Evolutionary conservation across 805 yeast species (phyloP).

Genomic region (Starmerella bombicola): DNA sequence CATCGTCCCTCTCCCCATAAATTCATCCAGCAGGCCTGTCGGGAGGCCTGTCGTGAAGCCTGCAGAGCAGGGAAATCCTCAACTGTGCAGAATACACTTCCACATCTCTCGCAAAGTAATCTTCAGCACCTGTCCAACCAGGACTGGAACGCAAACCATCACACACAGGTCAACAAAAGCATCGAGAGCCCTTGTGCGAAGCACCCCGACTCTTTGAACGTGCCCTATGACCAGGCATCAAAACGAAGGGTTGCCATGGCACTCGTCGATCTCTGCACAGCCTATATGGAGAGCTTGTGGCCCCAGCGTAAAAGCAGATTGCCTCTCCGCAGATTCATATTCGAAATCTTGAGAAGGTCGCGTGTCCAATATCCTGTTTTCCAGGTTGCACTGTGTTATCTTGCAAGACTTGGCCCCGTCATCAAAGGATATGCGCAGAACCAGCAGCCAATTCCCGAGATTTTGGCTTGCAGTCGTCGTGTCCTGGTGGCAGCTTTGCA

Average conservation of each 20-base stretch:
- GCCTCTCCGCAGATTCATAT: constrained; percentile 30
- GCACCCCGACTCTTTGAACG: neutral
- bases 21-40: constrained; percentile 3
- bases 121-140: neutral
- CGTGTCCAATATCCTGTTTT: constrained; percentile 49
- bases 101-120: neutral
- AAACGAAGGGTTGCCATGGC: constrained; percentile 16
- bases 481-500: constrained; percentile 57
- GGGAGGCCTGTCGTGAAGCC: neutral
- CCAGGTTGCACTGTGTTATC: constrained; percentile 54
- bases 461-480: constrained; percentile 45
- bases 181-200: no score
- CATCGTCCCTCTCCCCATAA: neutral
- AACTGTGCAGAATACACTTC: neutral
- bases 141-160: neutral
- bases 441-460: constrained; percentile 5
- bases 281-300: constrained; percentile 17
- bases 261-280: constrained; percentile 16
- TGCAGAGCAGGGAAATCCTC: neutral
- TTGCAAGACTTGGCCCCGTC: constrained; percentile 36
- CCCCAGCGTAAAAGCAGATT: constrained; percentile 16
- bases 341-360: constrained; percentile 36
- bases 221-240: constrained; percentile 13
- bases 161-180: no score
- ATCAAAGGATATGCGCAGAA: constrained; percentile 3